Evolutionary conservation across 192 early-diverging fungal species (phyloP).

Genomic region (Coemansia aciculifera): DNA sequence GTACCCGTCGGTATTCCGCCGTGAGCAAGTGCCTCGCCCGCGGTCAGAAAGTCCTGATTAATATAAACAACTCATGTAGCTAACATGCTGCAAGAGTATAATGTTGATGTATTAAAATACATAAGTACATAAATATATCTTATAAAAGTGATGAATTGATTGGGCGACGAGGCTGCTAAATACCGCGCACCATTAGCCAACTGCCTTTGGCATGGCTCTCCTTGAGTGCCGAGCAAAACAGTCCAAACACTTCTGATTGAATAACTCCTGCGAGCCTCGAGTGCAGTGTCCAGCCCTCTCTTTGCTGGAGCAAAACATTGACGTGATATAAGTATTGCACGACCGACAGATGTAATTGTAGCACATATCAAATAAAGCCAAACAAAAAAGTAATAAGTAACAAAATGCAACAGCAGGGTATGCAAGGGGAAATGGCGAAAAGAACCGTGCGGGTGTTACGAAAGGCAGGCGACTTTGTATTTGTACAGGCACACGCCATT

Average conservation of each 20-base stretch:
- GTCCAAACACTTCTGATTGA: constrained; percentile 36
- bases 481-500: background rate
- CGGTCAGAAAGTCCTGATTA: constrained; percentile 15
- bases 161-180: background rate
- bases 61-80: background rate
- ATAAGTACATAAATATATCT: background rate
- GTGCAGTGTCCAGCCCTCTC: constrained; percentile 31
- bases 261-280: constrained; percentile 26
- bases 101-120: background rate
- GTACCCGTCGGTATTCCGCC: constrained; percentile 46
- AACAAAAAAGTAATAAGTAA: background rate
- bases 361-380: constrained; percentile 24
- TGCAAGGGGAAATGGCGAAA: background rate
- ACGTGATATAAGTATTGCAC: constrained; percentile 38
- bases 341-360: constrained; percentile 49
- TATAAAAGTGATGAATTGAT: background rate
- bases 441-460: background rate
- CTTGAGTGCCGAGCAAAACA: constrained; percentile 48
- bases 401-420: background rate
- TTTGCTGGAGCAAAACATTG: constrained; percentile 43
- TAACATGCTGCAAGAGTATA: background rate
- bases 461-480: background rate
- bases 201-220: constrained; percentile 23
- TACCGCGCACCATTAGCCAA: constrained; percentile 1
- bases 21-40: constrained; percentile 15